A percentile compares a stretch with the other conserved stretches of the same genome.
phyloP scores from a whole-genome alignment of 495 filamentous ascomycete species.

The Aspergillus funiculosus region DNA sequence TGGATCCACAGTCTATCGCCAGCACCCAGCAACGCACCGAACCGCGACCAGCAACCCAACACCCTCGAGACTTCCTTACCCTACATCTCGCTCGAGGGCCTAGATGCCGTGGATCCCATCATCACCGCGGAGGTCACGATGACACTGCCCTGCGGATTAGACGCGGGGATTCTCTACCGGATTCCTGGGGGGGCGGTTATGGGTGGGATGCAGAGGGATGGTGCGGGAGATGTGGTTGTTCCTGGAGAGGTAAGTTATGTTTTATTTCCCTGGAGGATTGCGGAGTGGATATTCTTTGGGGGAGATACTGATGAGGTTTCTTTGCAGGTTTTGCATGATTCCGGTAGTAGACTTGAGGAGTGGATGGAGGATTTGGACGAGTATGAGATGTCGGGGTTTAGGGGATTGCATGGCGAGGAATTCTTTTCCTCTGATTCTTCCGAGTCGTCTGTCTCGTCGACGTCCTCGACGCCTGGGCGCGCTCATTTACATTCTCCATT shows the following conservation, averaged over 20 bases:
- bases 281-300: too few relatives aligned
- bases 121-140: conserved; percentile 1
- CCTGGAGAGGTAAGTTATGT: too few relatives aligned
- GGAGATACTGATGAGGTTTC: too few relatives aligned
- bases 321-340: too few relatives aligned
- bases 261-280: too few relatives aligned
- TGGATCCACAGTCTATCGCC: not conserved
- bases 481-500: not conserved
- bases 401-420: too few relatives aligned
- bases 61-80: not conserved
- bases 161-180: not conserved
- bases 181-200: not conserved
- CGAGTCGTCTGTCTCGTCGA: not conserved
- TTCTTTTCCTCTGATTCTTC: too few relatives aligned
- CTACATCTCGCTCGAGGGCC: not conserved
- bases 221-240: too few relatives aligned
- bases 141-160: not conserved
- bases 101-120: not conserved
- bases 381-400: too few relatives aligned
- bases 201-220: too few relatives aligned
- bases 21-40: not conserved
- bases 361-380: too few relatives aligned
- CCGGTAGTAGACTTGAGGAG: too few relatives aligned
- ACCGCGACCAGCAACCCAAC: not conserved
- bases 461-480: not conserved